phyloP scores from a whole-genome alignment of 2,329 filamentous ascomycete species.

The Sporothrix brunneoviolacea region DNA sequence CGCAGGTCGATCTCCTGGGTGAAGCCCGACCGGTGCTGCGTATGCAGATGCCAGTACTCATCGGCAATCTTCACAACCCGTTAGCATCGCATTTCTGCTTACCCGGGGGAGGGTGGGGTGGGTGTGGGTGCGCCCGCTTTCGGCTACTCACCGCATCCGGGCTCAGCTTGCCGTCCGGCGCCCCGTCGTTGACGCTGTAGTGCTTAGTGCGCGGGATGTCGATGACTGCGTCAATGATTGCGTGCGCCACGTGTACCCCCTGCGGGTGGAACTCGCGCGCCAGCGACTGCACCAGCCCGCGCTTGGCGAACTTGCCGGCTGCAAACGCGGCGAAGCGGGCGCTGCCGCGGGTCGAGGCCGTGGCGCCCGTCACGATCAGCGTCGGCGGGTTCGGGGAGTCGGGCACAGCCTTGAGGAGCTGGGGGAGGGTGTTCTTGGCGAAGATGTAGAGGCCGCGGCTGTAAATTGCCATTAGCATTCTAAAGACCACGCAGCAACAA shows the following conservation, averaged over 20 bases:
- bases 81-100: neutral
- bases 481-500: too few relatives aligned
- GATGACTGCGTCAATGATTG: constrained; percentile 78
- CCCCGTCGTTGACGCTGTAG: constrained; percentile 36
- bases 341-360: constrained; percentile 68
- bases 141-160: constrained; percentile 60
- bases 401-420: constrained; percentile 56
- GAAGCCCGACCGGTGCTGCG: constrained; percentile 70
- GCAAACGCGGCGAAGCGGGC: constrained; percentile 66
- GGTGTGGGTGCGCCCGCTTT: too few relatives aligned
- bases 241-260: constrained; percentile 77
- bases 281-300: constrained; percentile 67
- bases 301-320: constrained; percentile 70
- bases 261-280: constrained; percentile 78
- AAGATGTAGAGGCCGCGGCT: constrained; percentile 70
- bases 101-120: too few relatives aligned
- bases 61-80: constrained; percentile 64
- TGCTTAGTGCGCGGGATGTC: constrained; percentile 67
- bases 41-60: constrained; percentile 77
- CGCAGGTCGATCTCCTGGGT: constrained; percentile 76
- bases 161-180: constrained; percentile 57
- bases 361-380: constrained; percentile 81
- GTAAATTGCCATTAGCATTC: neutral
- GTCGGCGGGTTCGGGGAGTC: constrained; percentile 61
- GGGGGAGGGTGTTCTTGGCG: constrained; percentile 62